phyloP scores from a whole-genome alignment of 2,329 filamentous ascomycete genomes.

The Teratosphaeria zuluensis region DNA sequence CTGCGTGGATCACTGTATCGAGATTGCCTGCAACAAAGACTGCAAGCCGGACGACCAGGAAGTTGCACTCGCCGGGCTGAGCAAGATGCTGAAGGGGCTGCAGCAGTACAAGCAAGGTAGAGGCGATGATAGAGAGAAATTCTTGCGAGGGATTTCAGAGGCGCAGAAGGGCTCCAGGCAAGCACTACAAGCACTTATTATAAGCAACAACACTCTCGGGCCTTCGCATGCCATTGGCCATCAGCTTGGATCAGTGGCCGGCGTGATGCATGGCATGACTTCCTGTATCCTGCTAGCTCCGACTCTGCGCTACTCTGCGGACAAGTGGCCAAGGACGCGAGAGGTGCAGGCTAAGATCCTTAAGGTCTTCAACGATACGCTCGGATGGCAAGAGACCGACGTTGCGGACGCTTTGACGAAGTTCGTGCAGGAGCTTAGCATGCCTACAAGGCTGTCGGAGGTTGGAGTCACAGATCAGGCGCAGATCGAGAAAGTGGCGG shows the following conservation, averaged over 20 bases:
- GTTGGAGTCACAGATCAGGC: conserved; percentile 41
- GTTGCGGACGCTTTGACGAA: conserved; percentile 44
- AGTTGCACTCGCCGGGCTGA: conserved; percentile 19
- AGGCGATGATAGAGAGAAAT: conserved; percentile 14
- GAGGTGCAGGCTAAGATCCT: conserved; percentile 29
- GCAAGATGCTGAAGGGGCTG: conserved; percentile 35
- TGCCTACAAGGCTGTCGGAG: conserved; percentile 45
- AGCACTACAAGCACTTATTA: conserved; percentile 40
- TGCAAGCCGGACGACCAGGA: conserved; percentile 4
- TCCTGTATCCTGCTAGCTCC: conserved; percentile 47
- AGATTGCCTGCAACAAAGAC: conserved; percentile 39
- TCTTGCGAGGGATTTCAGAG: neutral
- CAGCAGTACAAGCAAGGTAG: conserved; percentile 31
- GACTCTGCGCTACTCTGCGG: conserved; percentile 47
- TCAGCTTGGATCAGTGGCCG: conserved; percentile 38
- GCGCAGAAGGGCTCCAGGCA: conserved; percentile 4
- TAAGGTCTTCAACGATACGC: conserved; percentile 26
- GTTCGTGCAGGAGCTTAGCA: conserved; percentile 41
- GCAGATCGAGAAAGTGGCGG: conserved; percentile 29
- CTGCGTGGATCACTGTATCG: conserved; percentile 49
- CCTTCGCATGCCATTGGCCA: conserved; percentile 35
- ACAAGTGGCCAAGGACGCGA: conserved; percentile 19
- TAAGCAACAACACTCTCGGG: conserved; percentile 25
- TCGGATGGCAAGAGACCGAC: conserved; percentile 27
- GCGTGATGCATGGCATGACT: conserved; percentile 52